phyloP scores from a whole-genome alignment of 192 early-diverging fungal species.

The Pilobolus umbonatus region DNA sequence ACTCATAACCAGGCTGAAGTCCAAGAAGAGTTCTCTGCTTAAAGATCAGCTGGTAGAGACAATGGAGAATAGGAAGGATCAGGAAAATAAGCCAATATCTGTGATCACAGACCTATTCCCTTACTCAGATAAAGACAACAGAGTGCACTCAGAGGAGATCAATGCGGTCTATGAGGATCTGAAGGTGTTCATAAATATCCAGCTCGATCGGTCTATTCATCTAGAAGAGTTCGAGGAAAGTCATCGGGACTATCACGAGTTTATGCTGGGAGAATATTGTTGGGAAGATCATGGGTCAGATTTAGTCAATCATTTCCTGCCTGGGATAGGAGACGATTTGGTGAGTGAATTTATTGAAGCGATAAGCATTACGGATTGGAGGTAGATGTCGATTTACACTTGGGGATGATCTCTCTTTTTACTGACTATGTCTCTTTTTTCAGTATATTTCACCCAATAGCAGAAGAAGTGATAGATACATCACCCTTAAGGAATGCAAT shows the following conservation, averaged over 20 bases:
- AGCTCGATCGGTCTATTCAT: slow-evolving; percentile 14
- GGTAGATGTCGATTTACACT: slow-evolving; percentile 17
- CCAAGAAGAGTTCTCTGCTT: slow-evolving; percentile 18
- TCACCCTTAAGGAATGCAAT: slow-evolving; percentile 51
- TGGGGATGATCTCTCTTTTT: not conserved
- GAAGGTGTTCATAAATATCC: slow-evolving; percentile 37
- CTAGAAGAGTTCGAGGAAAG: slow-evolving; percentile 35
- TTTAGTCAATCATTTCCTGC: slow-evolving; percentile 43
- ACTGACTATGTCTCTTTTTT: not conserved
- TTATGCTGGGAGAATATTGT: slow-evolving; percentile 47
- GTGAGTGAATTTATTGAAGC: slow-evolving; percentile 49
- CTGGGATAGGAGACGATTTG: slow-evolving; percentile 44
- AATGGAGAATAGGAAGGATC: slow-evolving; percentile 11
- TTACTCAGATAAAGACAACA: not conserved
- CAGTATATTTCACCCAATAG: slow-evolving; percentile 33
- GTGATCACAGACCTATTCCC: not conserved
- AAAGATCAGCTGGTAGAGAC: slow-evolving; percentile 23
- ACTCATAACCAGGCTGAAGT: slow-evolving; percentile 25
- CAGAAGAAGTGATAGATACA: slow-evolving; percentile 48
- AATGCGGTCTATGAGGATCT: slow-evolving; percentile 46
- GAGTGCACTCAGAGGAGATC: not conserved
- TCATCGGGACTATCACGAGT: slow-evolving; percentile 34
- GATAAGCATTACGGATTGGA: slow-evolving; percentile 49
- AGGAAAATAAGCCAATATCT: not conserved
- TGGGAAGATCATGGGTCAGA: slow-evolving; percentile 56